phyloP scores from a whole-genome alignment of 2,329 filamentous ascomycete species.

The Fusarium pseudoanthophilum region DNA sequence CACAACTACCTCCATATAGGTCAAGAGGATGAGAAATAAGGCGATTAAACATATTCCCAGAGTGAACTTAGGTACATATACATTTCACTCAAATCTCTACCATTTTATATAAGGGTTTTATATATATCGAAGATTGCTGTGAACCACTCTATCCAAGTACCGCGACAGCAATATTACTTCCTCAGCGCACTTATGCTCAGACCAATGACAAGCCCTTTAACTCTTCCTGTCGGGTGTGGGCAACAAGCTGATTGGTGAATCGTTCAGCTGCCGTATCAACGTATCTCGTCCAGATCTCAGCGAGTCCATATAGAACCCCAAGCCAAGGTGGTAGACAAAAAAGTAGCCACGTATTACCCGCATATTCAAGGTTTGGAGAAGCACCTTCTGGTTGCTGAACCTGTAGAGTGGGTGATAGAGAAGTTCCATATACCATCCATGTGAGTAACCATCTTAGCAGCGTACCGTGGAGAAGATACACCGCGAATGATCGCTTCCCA shows the following conservation, averaged over 20 bases:
- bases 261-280: not conserved
- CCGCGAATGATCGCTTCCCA: not conserved
- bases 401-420: not conserved
- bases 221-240: not conserved
- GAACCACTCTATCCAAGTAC: not conserved
- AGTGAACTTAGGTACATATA: no score
- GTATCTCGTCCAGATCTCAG: not conserved
- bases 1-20: not conserved
- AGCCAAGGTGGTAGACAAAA: not conserved
- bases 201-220: not conserved
- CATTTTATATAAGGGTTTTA: accelerated
- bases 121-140: no score
- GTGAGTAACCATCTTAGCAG: not conserved
- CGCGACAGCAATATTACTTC: no score
- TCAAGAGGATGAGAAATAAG: not conserved
- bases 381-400: not conserved
- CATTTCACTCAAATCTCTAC: no score
- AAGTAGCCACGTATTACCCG: not conserved
- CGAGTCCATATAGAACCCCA: not conserved
- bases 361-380: not conserved
- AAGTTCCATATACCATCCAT: not conserved
- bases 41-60: no score
- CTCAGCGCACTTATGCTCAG: not conserved
- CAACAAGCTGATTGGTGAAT: not conserved
- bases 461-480: not conserved